phyloP scores from a whole-genome alignment of 805 yeast genomes.

The Ogataea polymorpha region DNA sequence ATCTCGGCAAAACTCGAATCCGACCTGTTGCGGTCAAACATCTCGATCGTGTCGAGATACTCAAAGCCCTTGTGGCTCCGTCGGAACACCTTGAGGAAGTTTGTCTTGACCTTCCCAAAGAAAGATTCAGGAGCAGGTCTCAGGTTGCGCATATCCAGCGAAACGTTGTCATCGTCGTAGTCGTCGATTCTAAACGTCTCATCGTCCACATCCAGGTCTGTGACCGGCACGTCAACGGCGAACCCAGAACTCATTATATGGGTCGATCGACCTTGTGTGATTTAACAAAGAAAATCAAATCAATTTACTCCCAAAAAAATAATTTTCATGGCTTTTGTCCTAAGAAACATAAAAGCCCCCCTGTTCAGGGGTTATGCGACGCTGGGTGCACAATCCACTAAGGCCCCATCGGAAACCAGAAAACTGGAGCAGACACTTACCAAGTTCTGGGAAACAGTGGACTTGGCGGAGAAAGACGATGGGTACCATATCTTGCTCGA shows the following conservation, averaged over 20 bases:
- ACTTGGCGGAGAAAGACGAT: slow-evolving; percentile 31
- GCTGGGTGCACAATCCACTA: slow-evolving; percentile 26
- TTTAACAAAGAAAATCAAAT: not conserved
- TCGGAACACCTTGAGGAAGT: slow-evolving; percentile 5
- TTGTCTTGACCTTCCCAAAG: slow-evolving; percentile 10
- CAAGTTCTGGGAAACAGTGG: slow-evolving; percentile 81
- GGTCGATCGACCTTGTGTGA: not conserved
- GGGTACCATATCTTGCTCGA: slow-evolving; percentile 63
- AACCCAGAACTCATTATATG: slow-evolving; percentile 14
- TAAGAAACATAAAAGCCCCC: not conserved
- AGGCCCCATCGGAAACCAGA: slow-evolving; percentile 59
- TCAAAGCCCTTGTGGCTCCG: slow-evolving; percentile 10
- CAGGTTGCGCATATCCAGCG: slow-evolving; percentile 12
- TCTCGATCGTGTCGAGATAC: slow-evolving; percentile 26
- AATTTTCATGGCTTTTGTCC: not conserved
- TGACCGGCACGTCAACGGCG: slow-evolving; percentile 50
- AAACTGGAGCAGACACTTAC: slow-evolving; percentile 63
- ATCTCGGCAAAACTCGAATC: slow-evolving; percentile 23
- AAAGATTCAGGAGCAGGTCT: slow-evolving; percentile 4
- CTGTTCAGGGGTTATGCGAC: slow-evolving; percentile 35
- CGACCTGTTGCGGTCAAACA: slow-evolving; percentile 26
- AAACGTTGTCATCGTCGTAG: slow-evolving; percentile 16
- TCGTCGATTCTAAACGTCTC: slow-evolving; percentile 29
- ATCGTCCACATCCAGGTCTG: slow-evolving; percentile 46
- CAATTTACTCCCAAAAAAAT: not conserved